These are phyloP conservation scores for Lactarius vividus DNA, from an alignment of 768 basidiomycete genomes.

Conservation along the genomic window DNA sequence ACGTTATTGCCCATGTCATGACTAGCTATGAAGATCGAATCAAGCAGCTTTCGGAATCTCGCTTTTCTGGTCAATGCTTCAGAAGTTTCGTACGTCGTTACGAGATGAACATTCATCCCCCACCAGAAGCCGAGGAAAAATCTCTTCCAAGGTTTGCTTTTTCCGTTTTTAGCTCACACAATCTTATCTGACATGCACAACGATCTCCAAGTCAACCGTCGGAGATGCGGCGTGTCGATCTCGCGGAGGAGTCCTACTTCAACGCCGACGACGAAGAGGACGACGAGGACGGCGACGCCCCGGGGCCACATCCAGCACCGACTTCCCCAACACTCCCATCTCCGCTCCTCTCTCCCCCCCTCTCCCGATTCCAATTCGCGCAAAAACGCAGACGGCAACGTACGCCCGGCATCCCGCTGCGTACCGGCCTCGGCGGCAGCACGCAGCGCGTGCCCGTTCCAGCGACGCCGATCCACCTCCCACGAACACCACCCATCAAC, in stretches of 20 bases:
- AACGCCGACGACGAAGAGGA: conserved; percentile 83
- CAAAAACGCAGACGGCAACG: conserved; percentile 34
- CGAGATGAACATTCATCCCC: conserved; percentile 90
- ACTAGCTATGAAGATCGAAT: conserved; percentile 66
- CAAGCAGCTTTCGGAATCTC: conserved; percentile 57
- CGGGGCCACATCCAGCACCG: conserved; percentile 27
- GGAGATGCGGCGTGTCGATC: conserved; percentile 52
- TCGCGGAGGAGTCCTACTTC: conserved; percentile 93
- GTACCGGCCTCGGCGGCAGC: conserved; percentile 42
- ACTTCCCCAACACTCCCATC: conserved; percentile 4
- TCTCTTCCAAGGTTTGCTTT: conserved; percentile 37
- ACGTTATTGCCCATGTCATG: conserved; percentile 82
- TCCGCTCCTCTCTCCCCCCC: conserved; percentile 31
- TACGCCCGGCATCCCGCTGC: conserved; percentile 42
- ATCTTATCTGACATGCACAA: not conserved
- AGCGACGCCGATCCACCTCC: conserved; percentile 31
- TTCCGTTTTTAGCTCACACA: not conserved
- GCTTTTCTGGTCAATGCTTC: conserved; percentile 66
- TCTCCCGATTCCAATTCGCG: conserved; percentile 28
- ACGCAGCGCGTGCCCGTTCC: conserved; percentile 36
- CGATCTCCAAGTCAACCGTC: conserved; percentile 15
- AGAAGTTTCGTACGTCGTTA: conserved; percentile 70
- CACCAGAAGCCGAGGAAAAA: conserved; percentile 51
- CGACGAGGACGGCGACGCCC: conserved; percentile 38
- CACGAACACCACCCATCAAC: conserved; percentile 53